phyloP scores from a whole-genome alignment of 345 rosid species.

The Aquilaria malaccensis region DNA sequence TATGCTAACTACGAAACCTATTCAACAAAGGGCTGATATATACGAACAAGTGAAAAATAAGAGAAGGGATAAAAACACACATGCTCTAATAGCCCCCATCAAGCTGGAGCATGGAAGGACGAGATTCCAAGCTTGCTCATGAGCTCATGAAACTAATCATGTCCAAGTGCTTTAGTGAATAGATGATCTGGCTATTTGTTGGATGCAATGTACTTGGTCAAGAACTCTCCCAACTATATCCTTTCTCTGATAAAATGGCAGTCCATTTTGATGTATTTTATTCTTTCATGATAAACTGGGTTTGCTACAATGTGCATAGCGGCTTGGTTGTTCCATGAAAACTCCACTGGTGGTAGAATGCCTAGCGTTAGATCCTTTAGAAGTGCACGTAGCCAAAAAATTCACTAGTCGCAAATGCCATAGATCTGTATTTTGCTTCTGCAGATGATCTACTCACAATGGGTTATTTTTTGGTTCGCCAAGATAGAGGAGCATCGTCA shows the following conservation, averaged over 20 bases:
- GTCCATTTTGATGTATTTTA: background rate
- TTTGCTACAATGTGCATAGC: background rate
- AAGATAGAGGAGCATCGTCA: background rate
- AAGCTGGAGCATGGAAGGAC: no score
- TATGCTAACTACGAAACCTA: no score
- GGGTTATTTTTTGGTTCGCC: constrained; percentile 3
- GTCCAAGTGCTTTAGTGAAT: no score
- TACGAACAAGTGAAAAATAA: no score
- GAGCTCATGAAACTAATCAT: no score
- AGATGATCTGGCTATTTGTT: constrained; percentile 5
- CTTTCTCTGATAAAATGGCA: constrained; percentile 2
- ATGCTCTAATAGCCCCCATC: no score
- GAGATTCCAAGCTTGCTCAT: no score
- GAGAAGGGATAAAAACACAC: no score
- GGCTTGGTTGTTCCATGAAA: background rate
- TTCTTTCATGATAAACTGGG: constrained; percentile 1
- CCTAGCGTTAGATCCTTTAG: background rate
- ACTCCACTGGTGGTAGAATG: background rate
- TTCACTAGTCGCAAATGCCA: background rate
- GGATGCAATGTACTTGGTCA: background rate
- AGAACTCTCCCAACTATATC: background rate
- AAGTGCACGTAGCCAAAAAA: background rate
- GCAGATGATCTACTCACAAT: background rate
- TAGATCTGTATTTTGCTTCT: constrained; percentile 9
- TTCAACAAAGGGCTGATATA: no score